phyloP scores from a whole-genome alignment of 306 rosid species.

The Casuarina glauca region DNA sequence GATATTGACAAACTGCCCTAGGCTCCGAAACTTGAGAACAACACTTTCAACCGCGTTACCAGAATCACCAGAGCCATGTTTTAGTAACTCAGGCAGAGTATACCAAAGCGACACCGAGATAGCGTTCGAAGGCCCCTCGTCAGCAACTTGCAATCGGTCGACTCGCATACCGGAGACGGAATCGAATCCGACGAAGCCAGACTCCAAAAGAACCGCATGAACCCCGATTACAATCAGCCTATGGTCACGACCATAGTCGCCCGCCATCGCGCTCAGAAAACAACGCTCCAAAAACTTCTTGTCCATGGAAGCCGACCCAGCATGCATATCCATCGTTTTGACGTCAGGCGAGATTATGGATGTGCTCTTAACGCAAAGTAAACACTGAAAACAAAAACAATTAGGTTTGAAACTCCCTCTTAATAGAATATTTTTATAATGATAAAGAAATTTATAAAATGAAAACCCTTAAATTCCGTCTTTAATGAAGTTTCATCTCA shows the following conservation, averaged over 20 bases:
- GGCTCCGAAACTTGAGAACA: slow-evolving; percentile 54
- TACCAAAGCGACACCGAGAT: slow-evolving; percentile 54
- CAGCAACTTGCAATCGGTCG: slow-evolving; percentile 31
- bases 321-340: slow-evolving; percentile 34
- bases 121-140: slow-evolving; percentile 36
- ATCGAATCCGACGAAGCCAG: slow-evolving; percentile 62
- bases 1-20: slow-evolving; percentile 42
- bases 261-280: slow-evolving; percentile 51
- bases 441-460: no score
- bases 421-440: no score
- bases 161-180: slow-evolving; percentile 35
- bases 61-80: slow-evolving; percentile 11
- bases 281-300: slow-evolving; percentile 39
- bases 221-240: slow-evolving; percentile 51
- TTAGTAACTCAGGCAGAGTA: slow-evolving; percentile 57
- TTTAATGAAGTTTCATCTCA: no score
- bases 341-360: slow-evolving; percentile 7
- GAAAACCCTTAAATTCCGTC: no score
- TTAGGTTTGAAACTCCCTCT: no score
- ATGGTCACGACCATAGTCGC: slow-evolving; percentile 38
- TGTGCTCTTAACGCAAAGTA: no score
- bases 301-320: slow-evolving; percentile 33
- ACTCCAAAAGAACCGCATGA: slow-evolving; percentile 69
- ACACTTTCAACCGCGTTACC: slow-evolving; percentile 28
- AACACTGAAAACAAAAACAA: no score